A percentile compares a stretch with the other conserved stretches of the same genome.
Evolutionary conservation across 176 grass and related monocot genomes (phyloP).

Genomic region (Avena atlantica): DNA sequence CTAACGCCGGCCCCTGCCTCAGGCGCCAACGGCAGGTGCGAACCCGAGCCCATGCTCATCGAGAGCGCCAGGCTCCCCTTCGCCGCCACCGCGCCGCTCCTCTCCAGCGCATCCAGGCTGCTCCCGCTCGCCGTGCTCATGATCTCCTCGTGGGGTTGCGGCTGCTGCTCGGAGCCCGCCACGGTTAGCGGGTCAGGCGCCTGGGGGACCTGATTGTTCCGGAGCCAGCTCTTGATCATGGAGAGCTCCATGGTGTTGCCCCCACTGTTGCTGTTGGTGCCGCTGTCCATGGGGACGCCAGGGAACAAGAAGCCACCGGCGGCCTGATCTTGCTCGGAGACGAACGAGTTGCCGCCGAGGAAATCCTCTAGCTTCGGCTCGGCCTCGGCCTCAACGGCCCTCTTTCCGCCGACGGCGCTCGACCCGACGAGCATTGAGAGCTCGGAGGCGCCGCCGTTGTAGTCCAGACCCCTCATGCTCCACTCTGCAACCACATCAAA

Average conservation of each 20-base stretch:
- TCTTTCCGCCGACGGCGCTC: constrained; percentile 54
- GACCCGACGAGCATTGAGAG: constrained; percentile 95
- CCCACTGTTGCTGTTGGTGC: constrained; percentile 44
- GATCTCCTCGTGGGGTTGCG: constrained; percentile 42
- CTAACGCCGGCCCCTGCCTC: constrained; percentile 20
- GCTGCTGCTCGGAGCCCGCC: neutral
- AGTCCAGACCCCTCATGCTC: constrained; percentile 79
- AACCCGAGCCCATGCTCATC: constrained; percentile 86
- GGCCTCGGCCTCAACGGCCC: constrained; percentile 41
- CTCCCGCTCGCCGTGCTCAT: constrained; percentile 55
- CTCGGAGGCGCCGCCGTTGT: constrained; percentile 73
- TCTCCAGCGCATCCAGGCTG: constrained; percentile 55
- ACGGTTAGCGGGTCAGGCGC: constrained; percentile 19
- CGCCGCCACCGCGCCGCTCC: constrained; percentile 42
- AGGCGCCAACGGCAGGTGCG: constrained; percentile 52
- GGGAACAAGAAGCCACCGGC: constrained; percentile 65
- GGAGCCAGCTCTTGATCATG: constrained; percentile 95
- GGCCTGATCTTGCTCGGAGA: constrained; percentile 71
- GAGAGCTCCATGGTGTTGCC: constrained; percentile 84
- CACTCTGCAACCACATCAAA: constrained; percentile 74
- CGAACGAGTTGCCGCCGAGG: constrained; percentile 86
- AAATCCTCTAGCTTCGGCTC: constrained; percentile 97
- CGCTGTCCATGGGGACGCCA: constrained; percentile 47
- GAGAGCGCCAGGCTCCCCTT: constrained; percentile 81
- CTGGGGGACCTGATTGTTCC: constrained; percentile 59